Evolutionary conservation across 2,329 filamentous ascomycete genomes (phyloP), one percentile per base, ranked within the genome.

Genomic region (Stagonosporopsis rhizophila): DNA sequence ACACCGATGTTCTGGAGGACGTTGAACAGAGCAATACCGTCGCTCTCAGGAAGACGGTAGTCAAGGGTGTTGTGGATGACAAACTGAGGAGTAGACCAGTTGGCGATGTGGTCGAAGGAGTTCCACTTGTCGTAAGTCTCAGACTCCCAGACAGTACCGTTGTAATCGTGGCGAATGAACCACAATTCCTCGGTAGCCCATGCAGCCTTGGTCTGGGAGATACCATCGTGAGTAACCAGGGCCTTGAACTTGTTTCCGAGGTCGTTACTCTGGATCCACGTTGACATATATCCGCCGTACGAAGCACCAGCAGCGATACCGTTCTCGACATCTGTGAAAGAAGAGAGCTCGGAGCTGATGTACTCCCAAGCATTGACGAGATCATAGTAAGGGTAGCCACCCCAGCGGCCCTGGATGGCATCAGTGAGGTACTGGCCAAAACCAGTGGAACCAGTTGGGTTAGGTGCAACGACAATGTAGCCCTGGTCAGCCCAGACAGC

Each of bases 41-140:
- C 94, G 0, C 89, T 87, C 52, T 98, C 87, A 0, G 92, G 89
- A 19, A 97, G 81, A 25, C 94, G 86, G 75, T 96, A 98, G 77
- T 98, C 94, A 17, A 94, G 83, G 61, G 94, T 91, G 74, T 89
- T 95, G 78, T 98, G 94, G 52, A 98, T 90, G 59, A 96, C 87
- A 62, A 99, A 83, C 76, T 95, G 89, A 0, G 95, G 95, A 0
- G 93, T 97, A 2, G 85, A 81, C 91, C 91, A 97, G 69, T 94
- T 84, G 35, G 82, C 78, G 1, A 84, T 80, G 67, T 84, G 81
- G 23, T 80, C 77, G 34, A 80, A 78, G 0, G 86, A 86, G 67
- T 88, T 85, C 81, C 82, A 88, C 54, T 79, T 73, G 37, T 78
- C 75, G 80, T 85, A 87, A 12, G 79, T 76, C 27, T 62, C 49